Percentiles rank a stretch among this genome's conserved stretches.
Conservation (phyloP, 1,139 yeast genomes). For the Saccharomyces hybrid region DNA sequence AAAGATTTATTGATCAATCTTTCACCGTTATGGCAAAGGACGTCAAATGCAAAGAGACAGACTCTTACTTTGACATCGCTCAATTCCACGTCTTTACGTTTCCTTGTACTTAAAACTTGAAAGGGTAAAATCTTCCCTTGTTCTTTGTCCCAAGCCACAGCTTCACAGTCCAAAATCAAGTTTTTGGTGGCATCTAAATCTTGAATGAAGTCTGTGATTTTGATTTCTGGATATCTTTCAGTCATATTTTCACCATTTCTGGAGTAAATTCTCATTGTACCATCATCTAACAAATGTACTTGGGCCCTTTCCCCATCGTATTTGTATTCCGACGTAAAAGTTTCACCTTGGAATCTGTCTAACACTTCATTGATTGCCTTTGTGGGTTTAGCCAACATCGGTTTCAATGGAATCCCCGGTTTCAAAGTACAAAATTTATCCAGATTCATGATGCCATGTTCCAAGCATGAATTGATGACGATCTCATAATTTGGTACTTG, state of each 20-base stretch:
- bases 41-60: constrained; percentile 86
- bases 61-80: constrained; percentile 84
- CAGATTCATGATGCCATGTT: constrained; percentile 59
- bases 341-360: constrained; percentile 77
- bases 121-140: constrained; percentile 77
- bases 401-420: constrained; percentile 93
- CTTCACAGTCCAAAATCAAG: constrained; percentile 87
- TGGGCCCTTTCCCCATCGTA: constrained; percentile 99
- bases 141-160: constrained; percentile 94
- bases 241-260: constrained; percentile 98
- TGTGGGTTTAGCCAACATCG: constrained; percentile 98
- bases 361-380: constrained; percentile 84
- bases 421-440: constrained; percentile 63
- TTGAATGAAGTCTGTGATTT: constrained; percentile 53
- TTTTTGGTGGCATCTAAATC: constrained; percentile 37
- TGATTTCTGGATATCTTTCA: constrained; percentile 86
- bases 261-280: constrained; percentile 70
- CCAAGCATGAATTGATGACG: constrained; percentile 56
- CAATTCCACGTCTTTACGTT: constrained; percentile 84
- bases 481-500: constrained; percentile 88
- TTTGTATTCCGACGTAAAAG: constrained; percentile 91
- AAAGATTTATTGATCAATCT: constrained; percentile 64
- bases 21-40: constrained; percentile 64
- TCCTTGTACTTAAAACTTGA: constrained; percentile 86
- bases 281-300: constrained; percentile 66